Evolutionary conservation across 2,329 filamentous ascomycete species (phyloP), one percentile per base, ranked within the genome.

Genomic region (Neurospora sp.): DNA sequence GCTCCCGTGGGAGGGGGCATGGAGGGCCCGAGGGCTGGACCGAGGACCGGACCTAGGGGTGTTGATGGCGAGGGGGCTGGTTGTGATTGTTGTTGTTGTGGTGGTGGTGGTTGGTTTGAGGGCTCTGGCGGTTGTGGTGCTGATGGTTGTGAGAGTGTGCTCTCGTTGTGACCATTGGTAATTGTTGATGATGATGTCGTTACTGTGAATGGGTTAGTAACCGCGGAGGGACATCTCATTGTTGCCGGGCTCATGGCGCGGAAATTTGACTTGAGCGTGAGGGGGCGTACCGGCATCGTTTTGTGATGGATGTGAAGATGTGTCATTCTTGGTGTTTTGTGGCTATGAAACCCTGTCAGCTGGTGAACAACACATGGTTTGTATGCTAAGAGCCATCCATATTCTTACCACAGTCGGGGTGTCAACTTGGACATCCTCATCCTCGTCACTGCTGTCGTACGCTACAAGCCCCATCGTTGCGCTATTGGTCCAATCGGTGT

Each of bases 391-490:
- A 28, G 23, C 23, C 8, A 36, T 62, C 52, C 52, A 33, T 33
- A 17, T 62, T 33, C 68, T 67, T 39, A 57, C 41, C 39, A 67
- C 40, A 17, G 43, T 36, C n/a, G 46, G 43, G 38, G 66, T 28
- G 8, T 69, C 67, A 11, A 62, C 69, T 40, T 72, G 71, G 8
- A 73, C 72, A 2, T 81, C 82, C 3, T 82, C 81, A 6, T 85
- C 84, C 1, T 85, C 84, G 62, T 85, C 83, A 69, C 84, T 86
- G 73, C 84, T 86, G 15, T 80, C 83, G 72, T 86, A 86, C 40
- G 75, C 79, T 8, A 86, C 84, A 12, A 86, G 80, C 1, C 80
- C 83, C 65, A 73, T 71, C 1, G 6, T 66, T 71, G 1, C 10
- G 28, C 17, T 15, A 5, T 28, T 33, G 6, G 8, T 33, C 2